Evolutionary conservation across 169 alveolate species (phyloP).

Genomic region (Hepatocystis sp.): DNA sequence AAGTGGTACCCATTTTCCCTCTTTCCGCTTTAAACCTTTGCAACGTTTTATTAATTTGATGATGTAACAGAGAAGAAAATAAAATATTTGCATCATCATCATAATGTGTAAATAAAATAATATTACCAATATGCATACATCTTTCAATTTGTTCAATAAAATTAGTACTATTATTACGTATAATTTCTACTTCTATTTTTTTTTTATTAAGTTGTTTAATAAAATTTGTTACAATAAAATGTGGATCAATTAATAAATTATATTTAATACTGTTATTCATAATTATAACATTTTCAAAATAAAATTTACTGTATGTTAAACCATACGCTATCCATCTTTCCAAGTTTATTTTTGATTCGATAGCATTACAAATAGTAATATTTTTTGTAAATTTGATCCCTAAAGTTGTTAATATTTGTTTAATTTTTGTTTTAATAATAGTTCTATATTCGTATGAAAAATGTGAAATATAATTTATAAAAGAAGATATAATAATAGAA

Average conservation of each 20-base stretch:
- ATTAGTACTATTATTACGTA: slow-evolving; percentile 57
- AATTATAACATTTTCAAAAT: slow-evolving; percentile 63
- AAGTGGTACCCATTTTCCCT: background rate
- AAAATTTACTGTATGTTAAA: slow-evolving; percentile 40
- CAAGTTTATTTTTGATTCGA: slow-evolving; percentile 66
- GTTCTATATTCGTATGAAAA: slow-evolving; percentile 66
- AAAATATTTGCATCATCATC: slow-evolving; percentile 52
- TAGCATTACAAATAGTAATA: slow-evolving; percentile 17
- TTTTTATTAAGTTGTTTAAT: slow-evolving; percentile 45
- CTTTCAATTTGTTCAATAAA: slow-evolving; percentile 63
- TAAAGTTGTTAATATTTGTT: slow-evolving; percentile 9
- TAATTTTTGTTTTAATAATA: slow-evolving; percentile 31
- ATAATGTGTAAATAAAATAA: slow-evolving; percentile 55
- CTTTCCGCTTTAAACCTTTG: slow-evolving; percentile 5
- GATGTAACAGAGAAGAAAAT: slow-evolving; percentile 40
- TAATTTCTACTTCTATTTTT: slow-evolving; percentile 58
- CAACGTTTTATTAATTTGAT: slow-evolving; percentile 39
- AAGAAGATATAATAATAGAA: slow-evolving; percentile 44
- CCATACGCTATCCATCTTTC: slow-evolving; percentile 73
- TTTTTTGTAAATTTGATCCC: slow-evolving; percentile 19
- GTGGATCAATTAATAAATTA: slow-evolving; percentile 70
- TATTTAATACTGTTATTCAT: slow-evolving; percentile 70
- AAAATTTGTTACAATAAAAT: slow-evolving; percentile 65
- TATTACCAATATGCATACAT: slow-evolving; percentile 56
- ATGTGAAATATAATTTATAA: slow-evolving; percentile 44